Evolutionary conservation across 2,329 filamentous ascomycete species (phyloP).

Genomic region (Dactylella cylindrospora): DNA sequence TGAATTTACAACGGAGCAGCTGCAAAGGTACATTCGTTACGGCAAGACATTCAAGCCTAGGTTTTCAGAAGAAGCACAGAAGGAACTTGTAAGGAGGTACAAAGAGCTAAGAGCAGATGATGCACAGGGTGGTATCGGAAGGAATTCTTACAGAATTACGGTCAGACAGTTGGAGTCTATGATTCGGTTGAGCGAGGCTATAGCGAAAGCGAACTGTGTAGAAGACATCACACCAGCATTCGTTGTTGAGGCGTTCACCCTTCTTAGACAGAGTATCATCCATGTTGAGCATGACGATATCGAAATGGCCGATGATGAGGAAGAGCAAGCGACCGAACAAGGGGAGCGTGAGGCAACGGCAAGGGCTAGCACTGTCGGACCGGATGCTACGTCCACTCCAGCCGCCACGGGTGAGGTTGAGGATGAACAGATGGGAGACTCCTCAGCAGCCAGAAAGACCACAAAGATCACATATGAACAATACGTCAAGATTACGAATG

Average conservation of each 20-base stretch:
- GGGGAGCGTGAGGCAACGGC: constrained; percentile 57
- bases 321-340: constrained; percentile 60
- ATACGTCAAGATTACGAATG: constrained; percentile 85
- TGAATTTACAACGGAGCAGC: constrained; percentile 91
- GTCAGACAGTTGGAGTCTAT: constrained; percentile 93
- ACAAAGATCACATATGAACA: constrained; percentile 95
- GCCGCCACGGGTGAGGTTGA: constrained; percentile 49
- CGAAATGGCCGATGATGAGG: constrained; percentile 82
- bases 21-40: constrained; percentile 96
- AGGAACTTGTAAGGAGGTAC: constrained; percentile 84
- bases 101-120: constrained; percentile 93
- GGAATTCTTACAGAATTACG: constrained; percentile 96
- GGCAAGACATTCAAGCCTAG: constrained; percentile 90
- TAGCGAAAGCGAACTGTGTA: constrained; percentile 95
- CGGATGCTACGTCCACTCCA: constrained; percentile 50
- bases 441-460: constrained; percentile 60
- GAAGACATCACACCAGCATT: constrained; percentile 82
- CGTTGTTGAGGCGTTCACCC: constrained; percentile 86
- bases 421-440: constrained; percentile 53
- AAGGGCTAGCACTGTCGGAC: constrained; percentile 53
- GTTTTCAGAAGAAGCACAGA: constrained; percentile 84
- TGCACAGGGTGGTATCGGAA: constrained; percentile 86
- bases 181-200: constrained; percentile 95
- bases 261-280: constrained; percentile 92
- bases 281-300: constrained; percentile 97